Evolutionary conservation across 2,329 filamentous ascomycete genomes (phyloP).

Genomic region (Pyrenophora teres): DNA sequence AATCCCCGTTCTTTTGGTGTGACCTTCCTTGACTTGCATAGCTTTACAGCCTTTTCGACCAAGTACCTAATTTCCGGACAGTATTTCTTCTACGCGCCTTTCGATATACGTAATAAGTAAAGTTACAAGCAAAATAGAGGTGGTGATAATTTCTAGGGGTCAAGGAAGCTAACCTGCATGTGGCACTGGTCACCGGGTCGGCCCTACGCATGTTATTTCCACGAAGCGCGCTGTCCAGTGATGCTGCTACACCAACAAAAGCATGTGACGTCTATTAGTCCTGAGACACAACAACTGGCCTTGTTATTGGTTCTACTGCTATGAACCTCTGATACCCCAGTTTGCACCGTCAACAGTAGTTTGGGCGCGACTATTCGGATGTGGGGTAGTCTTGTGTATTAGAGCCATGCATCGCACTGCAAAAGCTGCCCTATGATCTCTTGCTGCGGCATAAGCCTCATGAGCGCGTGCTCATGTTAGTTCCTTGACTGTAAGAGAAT

Average conservation of each 20-base stretch:
- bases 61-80: background rate
- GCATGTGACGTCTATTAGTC: conserved; percentile 34
- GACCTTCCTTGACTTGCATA: background rate
- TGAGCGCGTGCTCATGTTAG: conserved; percentile 31
- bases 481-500: conserved; percentile 19
- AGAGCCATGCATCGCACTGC: conserved; percentile 24
- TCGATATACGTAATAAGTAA: background rate
- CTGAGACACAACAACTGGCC: conserved; percentile 7
- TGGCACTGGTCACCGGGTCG: conserved; percentile 38
- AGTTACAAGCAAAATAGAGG: background rate
- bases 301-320: conserved; percentile 3
- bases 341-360: conserved; percentile 7
- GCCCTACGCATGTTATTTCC: conserved; percentile 31
- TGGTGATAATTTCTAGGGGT: conserved; percentile 11
- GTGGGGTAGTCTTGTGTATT: conserved; percentile 13
- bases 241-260: conserved; percentile 19
- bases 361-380: conserved; percentile 5
- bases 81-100: background rate
- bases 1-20: background rate
- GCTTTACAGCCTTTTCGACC: background rate
- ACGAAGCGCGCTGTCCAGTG: conserved; percentile 22
- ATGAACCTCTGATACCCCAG: conserved; percentile 2
- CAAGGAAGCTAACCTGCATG: conserved; percentile 28
- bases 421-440: conserved; percentile 31
- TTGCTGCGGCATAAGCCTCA: conserved; percentile 20